Base-by-base conservation (phyloP, 106 monocot genomes). In the Dendrobium chrysotoxum region DNA sequence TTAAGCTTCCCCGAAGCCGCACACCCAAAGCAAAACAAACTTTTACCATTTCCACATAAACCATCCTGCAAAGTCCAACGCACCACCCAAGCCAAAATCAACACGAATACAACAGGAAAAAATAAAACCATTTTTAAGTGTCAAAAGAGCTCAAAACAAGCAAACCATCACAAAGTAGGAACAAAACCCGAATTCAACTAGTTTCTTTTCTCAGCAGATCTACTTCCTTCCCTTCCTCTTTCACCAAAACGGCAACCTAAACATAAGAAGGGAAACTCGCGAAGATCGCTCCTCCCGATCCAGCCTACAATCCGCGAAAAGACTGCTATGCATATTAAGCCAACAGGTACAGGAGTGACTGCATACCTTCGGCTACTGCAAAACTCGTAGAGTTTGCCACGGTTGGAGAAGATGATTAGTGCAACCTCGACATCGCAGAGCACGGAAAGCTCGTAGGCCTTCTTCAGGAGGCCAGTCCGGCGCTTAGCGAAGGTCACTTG, bases 371-470 rank as follows among this genome's bases (percentile, higher is more conserved):
- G 2, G 74, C 40, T 76, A 40, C 76, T 76, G 45, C 57, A 80
- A 71, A 80, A 90, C 80, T 90, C 89, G 77, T 73, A 85, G 85
- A 90, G 85, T 25, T 75, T 80, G 75, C 86, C 85, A 21, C 86
- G 82, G 77, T 67, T 84, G 67, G 92, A 93, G 89, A 90, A 93
- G 80, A 93, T 78, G 84, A 93, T 89, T 42, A 93, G 81, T 10
- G 90, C 90, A 13, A 93, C 86, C 86, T 92, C 92, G 25, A 85
- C 92, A 54, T 92, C 92, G 80, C 92, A 92, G 55, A 92, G 86
- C 21, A 92, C 88, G n/a, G 92, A 88, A 39, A 92, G 84, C 75
- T 92, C 92, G 54, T 85, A 86, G 35, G 92, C 92, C 84, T 92
- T 92, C 84, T 92, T 92, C 78, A 92, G 71, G 57, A 92, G 88